phyloP scores from a whole-genome alignment of 2,329 filamentous ascomycete genomes.

The Myriosclerotinia duriaeana region DNA sequence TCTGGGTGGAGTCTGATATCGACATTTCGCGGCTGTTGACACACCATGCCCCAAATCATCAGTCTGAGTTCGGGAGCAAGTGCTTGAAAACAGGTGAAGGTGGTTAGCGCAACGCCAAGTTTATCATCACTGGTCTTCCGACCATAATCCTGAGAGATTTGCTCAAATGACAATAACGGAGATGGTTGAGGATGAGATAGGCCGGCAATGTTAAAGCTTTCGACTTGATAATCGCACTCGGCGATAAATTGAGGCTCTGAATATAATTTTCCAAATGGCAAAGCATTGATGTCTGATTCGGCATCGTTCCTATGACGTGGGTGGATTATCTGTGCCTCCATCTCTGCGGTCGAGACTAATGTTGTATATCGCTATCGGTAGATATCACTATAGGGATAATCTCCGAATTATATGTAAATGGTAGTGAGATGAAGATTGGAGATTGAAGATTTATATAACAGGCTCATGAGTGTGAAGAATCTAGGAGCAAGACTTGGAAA shows the following conservation, averaged over 20 bases:
- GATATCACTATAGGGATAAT: background rate
- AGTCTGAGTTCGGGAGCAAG: conserved; percentile 16
- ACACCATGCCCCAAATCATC: conserved; percentile 15
- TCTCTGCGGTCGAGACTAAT: background rate
- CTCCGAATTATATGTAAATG: background rate
- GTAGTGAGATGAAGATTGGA: background rate
- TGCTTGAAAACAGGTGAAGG: conserved; percentile 8
- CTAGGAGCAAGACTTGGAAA: background rate
- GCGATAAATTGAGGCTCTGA: conserved; percentile 8
- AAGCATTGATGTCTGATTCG: background rate
- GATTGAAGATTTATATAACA: background rate
- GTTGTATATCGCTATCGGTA: background rate
- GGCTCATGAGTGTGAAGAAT: background rate
- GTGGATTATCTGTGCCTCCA: background rate
- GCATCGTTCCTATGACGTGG: background rate
- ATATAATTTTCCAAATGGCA: background rate
- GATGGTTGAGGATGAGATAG: conserved; percentile 3
- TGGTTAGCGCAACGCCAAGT: background rate
- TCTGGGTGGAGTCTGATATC: background rate
- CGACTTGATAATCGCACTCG: conserved; percentile 22
- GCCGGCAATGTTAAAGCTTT: background rate
- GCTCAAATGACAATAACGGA: conserved; percentile 19
- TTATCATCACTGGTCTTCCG: background rate
- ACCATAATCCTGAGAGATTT: background rate
- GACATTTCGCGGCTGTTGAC: conserved; percentile 14